These are phyloP conservation scores for Cercospora zeae-maydis DNA, from an alignment of 2,329 filamentous ascomycete species.

Conservation along the genomic window DNA sequence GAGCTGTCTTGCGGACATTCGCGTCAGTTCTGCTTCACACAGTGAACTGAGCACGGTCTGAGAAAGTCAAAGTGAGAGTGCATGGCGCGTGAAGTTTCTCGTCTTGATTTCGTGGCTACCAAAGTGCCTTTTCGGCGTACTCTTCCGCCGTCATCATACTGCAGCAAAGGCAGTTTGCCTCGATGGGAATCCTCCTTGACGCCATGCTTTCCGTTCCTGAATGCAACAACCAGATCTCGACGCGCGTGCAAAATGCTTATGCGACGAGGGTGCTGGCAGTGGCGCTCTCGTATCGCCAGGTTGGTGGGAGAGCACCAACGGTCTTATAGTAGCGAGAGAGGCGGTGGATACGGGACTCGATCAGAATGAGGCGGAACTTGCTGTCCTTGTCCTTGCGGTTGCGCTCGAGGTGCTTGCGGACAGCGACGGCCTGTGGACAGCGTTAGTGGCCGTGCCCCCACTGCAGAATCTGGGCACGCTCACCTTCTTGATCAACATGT, in stretches of 20 bases:
- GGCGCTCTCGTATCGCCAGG: constrained; percentile 98
- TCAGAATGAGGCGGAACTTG: constrained; percentile 99
- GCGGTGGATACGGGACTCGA: constrained; percentile 99
- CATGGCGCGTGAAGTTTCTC: constrained; percentile 19
- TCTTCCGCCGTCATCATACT: constrained; percentile 17
- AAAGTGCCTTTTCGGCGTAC: constrained; percentile 14
- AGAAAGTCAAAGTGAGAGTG: not conserved
- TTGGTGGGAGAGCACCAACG: constrained; percentile 76
- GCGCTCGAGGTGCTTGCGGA: constrained; percentile 99
- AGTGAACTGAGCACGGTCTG: not conserved
- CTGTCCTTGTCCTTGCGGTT: constrained; percentile 99
- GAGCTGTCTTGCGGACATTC: not conserved
- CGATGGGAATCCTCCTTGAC: constrained; percentile 19
- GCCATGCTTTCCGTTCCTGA: constrained; percentile 24
- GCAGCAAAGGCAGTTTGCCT: constrained; percentile 9
- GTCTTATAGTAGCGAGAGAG: constrained; percentile 99
- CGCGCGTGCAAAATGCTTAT: constrained; percentile 52
- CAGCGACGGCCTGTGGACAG: constrained; percentile 73
- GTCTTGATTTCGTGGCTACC: constrained; percentile 23
- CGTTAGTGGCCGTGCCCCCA: not conserved
- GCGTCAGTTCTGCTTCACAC: not conserved
- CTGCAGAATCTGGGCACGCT: not conserved
- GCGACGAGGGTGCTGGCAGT: constrained; percentile 92
- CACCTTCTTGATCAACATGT: constrained; percentile 99
- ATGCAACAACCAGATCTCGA: constrained; percentile 18